Base-by-base conservation (phyloP, 371 early-diverging fungal genomes). In the Mucor plumbeus region DNA sequence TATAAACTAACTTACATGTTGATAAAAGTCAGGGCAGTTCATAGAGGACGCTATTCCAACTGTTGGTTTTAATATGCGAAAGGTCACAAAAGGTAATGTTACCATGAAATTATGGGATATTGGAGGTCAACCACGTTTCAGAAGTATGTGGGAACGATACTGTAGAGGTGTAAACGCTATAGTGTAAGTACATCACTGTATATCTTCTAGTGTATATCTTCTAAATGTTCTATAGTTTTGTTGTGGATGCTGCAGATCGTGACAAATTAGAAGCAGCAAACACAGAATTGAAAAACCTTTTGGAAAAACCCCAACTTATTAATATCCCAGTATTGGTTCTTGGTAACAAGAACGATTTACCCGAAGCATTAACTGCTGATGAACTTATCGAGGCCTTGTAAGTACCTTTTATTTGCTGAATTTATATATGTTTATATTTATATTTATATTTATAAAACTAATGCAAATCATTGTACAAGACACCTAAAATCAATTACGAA, bases 31-130 rank as follows among this genome's bases (percentile, higher is more conserved):
- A 59, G 98, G 97, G 17, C 92, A 95, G 71, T 99, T 94, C 73
- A 92, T 89, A 15, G 98, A 98, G 82, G 98, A 98, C 74, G 89
- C 94, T 87, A 97, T 98, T 65, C 98, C 99, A 2, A 99, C 99
- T 6, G 96, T 99, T 35, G 99, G 99, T 3, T 99, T 98, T 82
- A 98, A 98, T 77, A 98, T 99, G 98, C 90, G 98, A 78, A 97
- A 92, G 74, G 92, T 93, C 36, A 92, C 93, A 59, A 94, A 94
- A 75, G 95, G 94, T 61, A 93, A 88, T 65, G 96, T 97, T 47
- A 96, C 97, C 10, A 97, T 98, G 96, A 98, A 98, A 76, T 81
- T 99, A 63, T 99, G 99, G 98, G 99, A 99, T 83, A 91, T 98
- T 79, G 99, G 99, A 60, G 99, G 99, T 7, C 98, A 99, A 78